Percentiles rank a stretch among this genome's conserved stretches.
Evolutionary conservation across 2,329 filamentous ascomycete species (phyloP).

Genomic region (Monilinia laxa): DNA sequence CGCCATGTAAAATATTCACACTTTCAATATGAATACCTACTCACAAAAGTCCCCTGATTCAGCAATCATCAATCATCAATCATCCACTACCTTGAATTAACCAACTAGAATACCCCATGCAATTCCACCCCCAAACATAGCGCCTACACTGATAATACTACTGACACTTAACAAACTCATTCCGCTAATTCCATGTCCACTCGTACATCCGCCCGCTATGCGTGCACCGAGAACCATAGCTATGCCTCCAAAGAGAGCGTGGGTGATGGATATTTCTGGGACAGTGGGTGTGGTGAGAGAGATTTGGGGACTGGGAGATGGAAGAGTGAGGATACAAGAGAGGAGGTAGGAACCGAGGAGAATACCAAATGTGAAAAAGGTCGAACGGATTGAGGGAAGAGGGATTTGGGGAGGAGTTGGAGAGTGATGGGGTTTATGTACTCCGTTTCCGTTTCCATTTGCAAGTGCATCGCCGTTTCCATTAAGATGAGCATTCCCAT

Average conservation of each 20-base stretch:
- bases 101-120: conserved; percentile 20
- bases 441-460: neutral
- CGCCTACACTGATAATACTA: conserved; percentile 60
- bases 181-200: conserved; percentile 68
- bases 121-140: conserved; percentile 57
- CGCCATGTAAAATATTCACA: too few relatives aligned
- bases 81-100: neutral
- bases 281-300: neutral
- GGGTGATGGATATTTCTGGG: neutral
- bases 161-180: conserved; percentile 61
- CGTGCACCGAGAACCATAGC: conserved; percentile 60
- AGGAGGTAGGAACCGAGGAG: conserved; percentile 47
- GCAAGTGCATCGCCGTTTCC: neutral
- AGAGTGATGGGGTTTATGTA: neutral
- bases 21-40: neutral
- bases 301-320: neutral
- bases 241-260: conserved; percentile 51
- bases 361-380: conserved; percentile 52
- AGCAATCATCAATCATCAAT: too few relatives aligned
- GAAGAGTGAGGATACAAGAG: conserved; percentile 22
- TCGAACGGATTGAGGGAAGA: conserved; percentile 12
- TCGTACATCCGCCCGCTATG: conserved; percentile 65
- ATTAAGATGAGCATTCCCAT: neutral
- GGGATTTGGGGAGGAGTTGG: neutral
- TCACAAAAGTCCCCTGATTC: too few relatives aligned